A percentile compares a stretch with the other conserved stretches of the same genome.
Evolutionary conservation across 1,139 yeast genomes (phyloP).

Genomic region (Debaryomyces coudertii): DNA sequence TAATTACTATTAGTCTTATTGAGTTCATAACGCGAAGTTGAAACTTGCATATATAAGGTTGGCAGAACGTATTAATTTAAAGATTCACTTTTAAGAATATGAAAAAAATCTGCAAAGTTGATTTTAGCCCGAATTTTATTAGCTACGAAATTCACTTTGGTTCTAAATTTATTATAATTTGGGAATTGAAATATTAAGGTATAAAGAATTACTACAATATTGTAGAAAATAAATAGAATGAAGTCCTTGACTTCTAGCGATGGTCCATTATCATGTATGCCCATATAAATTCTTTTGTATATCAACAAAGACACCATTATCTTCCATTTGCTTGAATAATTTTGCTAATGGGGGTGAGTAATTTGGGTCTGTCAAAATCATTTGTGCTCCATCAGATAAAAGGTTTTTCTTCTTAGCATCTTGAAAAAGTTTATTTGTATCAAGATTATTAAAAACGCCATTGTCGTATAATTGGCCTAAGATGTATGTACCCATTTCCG

Average conservation of each 20-base stretch:
- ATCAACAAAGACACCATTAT: conserved; percentile 34
- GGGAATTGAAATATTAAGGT: conserved; percentile 7
- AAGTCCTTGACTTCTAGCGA: conserved; percentile 11
- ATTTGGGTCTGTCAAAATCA: conserved; percentile 30
- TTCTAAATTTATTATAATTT: not conserved
- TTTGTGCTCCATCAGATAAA: conserved; percentile 30
- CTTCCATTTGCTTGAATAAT: conserved; percentile 38
- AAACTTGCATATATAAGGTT: too few species aligned
- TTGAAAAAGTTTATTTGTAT: conserved; percentile 25
- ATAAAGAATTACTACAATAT: not conserved
- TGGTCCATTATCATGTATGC: conserved; percentile 6
- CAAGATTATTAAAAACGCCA: conserved; percentile 38
- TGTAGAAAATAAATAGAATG: not conserved
- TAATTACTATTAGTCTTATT: too few species aligned
- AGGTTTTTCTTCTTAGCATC: conserved; percentile 28
- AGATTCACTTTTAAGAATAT: too few species aligned
- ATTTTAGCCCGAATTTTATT: not conserved
- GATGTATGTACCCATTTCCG: conserved; percentile 28
- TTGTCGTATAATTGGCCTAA: conserved; percentile 32
- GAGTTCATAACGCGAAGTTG: too few species aligned
- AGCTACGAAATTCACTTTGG: not conserved
- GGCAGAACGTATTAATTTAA: too few species aligned
- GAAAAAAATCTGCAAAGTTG: too few species aligned
- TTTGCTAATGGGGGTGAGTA: conserved; percentile 40
- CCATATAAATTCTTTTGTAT: conserved; percentile 43